phyloP scores from a whole-genome alignment of 106 monocot genomes.

The Dendrobium nobile region DNA sequence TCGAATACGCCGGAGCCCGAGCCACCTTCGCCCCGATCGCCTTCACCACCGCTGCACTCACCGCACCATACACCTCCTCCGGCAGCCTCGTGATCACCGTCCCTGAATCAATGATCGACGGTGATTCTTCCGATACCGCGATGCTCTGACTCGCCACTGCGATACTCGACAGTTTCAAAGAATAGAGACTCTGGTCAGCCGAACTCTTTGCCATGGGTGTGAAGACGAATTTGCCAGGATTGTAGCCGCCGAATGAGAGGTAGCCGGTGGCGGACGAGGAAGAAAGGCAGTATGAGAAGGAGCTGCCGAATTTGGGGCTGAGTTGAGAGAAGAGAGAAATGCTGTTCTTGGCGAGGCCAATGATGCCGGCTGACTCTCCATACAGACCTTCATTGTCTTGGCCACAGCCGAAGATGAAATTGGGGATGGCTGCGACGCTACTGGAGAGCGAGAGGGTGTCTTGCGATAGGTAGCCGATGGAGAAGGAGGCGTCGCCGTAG shows the following conservation, averaged over 20 bases:
- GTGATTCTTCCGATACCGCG: slow-evolving; percentile 10
- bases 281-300: slow-evolving; percentile 93
- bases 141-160: slow-evolving; percentile 18
- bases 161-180: slow-evolving; percentile 23
- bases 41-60: slow-evolving; percentile 25
- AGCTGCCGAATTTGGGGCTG: slow-evolving; percentile 19
- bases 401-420: slow-evolving; percentile 78
- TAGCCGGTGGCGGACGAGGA: slow-evolving; percentile 47
- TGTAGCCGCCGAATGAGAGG: slow-evolving; percentile 39
- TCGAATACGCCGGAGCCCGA: slow-evolving; percentile 30
- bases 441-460: slow-evolving; percentile 15
- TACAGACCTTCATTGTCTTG: slow-evolving; percentile 90
- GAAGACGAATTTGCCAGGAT: slow-evolving; percentile 10
- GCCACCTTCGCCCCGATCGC: slow-evolving; percentile 7
- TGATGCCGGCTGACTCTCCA: slow-evolving; percentile 64
- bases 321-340: slow-evolving; percentile 66
- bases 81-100: slow-evolving; percentile 69
- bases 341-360: slow-evolving; percentile 65
- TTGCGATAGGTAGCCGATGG: slow-evolving; percentile 6
- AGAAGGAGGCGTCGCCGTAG: slow-evolving; percentile 13
- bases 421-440: not conserved
- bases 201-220: slow-evolving; percentile 38
- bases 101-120: slow-evolving; percentile 68
- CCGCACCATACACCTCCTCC: slow-evolving; percentile 25
- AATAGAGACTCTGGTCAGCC: slow-evolving; percentile 38